These are phyloP conservation scores for Blastobotrys proliferans DNA, from an alignment of 1,139 yeast genomes.

Conservation along the genomic window DNA sequence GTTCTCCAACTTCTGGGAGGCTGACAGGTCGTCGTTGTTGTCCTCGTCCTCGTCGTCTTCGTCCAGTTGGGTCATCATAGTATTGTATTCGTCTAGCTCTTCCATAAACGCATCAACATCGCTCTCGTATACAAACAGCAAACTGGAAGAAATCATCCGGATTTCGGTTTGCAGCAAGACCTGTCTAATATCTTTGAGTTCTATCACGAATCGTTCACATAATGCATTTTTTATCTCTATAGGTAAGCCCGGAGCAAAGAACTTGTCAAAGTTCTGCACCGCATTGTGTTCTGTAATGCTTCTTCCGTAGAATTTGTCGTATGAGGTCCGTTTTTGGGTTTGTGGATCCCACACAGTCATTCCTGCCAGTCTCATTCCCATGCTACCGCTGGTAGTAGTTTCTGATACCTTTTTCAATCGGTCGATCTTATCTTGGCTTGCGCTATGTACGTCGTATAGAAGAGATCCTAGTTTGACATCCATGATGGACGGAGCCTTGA, in stretches of 20 bases:
- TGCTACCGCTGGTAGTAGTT: slow-evolving; percentile 74
- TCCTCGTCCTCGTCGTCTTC: slow-evolving; percentile 29
- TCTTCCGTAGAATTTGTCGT: slow-evolving; percentile 70
- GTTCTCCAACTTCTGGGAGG: slow-evolving; percentile 1
- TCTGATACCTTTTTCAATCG: slow-evolving; percentile 61
- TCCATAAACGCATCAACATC: slow-evolving; percentile 40
- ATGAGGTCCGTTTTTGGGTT: slow-evolving; percentile 40
- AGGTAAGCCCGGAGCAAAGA: slow-evolving; percentile 38
- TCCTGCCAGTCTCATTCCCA: slow-evolving; percentile 79
- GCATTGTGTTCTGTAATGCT: slow-evolving; percentile 45
- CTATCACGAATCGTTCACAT: slow-evolving; percentile 46
- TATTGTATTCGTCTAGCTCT: slow-evolving; percentile 23
- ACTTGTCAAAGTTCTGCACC: slow-evolving; percentile 47
- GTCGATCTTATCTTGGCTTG: slow-evolving; percentile 51
- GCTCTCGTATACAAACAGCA: slow-evolving; percentile 71
- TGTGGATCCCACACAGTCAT: slow-evolving; percentile 55
- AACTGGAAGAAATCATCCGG: slow-evolving; percentile 68
- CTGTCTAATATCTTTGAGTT: slow-evolving; percentile 63
- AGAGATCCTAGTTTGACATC: slow-evolving; percentile 79
- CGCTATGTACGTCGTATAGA: slow-evolving; percentile 55
- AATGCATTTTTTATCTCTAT: slow-evolving; percentile 27
- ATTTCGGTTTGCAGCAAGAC: slow-evolving; percentile 60
- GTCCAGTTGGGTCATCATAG: slow-evolving; percentile 36
- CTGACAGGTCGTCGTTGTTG: slow-evolving; percentile 18
- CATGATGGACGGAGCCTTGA: slow-evolving; percentile 60